Base-by-base conservation (phyloP, 768 basidiomycete genomes). In the Leccinum incarnatum region DNA sequence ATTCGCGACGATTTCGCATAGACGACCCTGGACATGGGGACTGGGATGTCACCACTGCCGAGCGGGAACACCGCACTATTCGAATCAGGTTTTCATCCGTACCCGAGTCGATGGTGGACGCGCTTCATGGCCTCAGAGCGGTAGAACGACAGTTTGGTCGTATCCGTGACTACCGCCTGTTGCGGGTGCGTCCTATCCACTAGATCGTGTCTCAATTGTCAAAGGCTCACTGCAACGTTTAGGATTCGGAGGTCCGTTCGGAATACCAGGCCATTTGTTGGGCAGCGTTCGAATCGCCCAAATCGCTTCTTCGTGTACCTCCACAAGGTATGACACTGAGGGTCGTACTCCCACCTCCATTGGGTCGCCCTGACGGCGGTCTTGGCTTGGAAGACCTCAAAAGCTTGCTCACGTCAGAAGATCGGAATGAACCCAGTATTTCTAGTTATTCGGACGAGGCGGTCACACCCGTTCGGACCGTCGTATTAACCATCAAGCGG, bases 91-190 rank as follows among this genome's bases (percentile, higher is more conserved):
- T 78, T 50, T 78, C 75, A 66, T 69, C 70, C 45, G 72, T 74
- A 9, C 68, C 83, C 15, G 68, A 64, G 3, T 80, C 79, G 34
- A 79, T 84, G 63, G 69, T 76, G 5, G 81, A 88, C 23, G 81
- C 79, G 5, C 76, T 80, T 8, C 74, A 80, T 49, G 74, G 85
- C 49, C 66, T 87, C 55, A 79, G 82, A 49, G 80, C 77, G 8
- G 63, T 88, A 29, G 87, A 89, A 71, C 76, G 77, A 17, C 79
- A 77, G 55, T 84, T 80, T 67, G 84, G 84, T 14, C 70, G 74
- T 9, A 65, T 85, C 34, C 67, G 75, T 27, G 80, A 81, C 54
- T 81, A 74, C 50, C 68, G 71, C 47, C 73, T 80, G 42, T 59
- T 69, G 32, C 75, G 77, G 71, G 83, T 83, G 64, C 21, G 75